phyloP scores from a whole-genome alignment of 179 eudicot genomes.

The Beta macrorhiza region DNA sequence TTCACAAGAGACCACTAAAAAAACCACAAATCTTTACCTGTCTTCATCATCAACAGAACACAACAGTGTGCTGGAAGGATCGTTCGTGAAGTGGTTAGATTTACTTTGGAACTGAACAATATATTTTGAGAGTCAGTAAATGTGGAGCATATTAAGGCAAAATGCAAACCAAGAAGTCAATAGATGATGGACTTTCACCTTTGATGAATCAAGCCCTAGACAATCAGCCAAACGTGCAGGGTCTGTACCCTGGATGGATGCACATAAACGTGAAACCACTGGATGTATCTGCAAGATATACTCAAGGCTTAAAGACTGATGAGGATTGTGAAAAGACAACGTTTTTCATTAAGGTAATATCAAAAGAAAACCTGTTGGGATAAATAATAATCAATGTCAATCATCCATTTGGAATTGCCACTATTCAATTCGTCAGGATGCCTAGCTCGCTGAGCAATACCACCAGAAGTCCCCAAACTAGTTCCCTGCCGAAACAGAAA shows the following conservation, averaged over 20 bases:
- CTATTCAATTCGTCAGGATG: conserved; percentile 88
- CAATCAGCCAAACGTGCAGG: conserved; percentile 96
- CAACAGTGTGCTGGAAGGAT: conserved; percentile 55
- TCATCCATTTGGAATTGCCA: conserved; percentile 77
- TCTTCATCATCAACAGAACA: conserved; percentile 68
- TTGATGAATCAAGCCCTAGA: conserved; percentile 89
- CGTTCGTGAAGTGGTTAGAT: conserved; percentile 48
- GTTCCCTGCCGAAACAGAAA: conserved; percentile 46
- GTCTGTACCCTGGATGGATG: conserved; percentile 94
- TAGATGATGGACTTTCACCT: conserved; percentile 42
- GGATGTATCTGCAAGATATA: conserved; percentile 77
- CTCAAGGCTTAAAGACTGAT: conserved; percentile 11
- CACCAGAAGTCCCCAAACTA: conserved; percentile 54
- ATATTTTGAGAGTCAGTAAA: conserved; percentile 25
- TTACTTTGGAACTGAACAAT: conserved; percentile 72
- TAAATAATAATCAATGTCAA: conserved; percentile 88
- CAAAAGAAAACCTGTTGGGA: conserved; percentile 74
- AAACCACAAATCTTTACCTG: conserved; percentile 48
- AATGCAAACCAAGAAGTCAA: not conserved
- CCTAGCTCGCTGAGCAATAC: conserved; percentile 97
- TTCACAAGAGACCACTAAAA: not conserved
- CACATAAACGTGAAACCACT: conserved; percentile 94
- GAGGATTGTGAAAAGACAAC: conserved; percentile 5
- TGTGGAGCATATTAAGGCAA: conserved; percentile 11
- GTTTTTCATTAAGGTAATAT: not conserved